Conservation (phyloP, 2,329 filamentous ascomycete genomes). For the Gnomoniopsis smithogilvyi region DNA sequence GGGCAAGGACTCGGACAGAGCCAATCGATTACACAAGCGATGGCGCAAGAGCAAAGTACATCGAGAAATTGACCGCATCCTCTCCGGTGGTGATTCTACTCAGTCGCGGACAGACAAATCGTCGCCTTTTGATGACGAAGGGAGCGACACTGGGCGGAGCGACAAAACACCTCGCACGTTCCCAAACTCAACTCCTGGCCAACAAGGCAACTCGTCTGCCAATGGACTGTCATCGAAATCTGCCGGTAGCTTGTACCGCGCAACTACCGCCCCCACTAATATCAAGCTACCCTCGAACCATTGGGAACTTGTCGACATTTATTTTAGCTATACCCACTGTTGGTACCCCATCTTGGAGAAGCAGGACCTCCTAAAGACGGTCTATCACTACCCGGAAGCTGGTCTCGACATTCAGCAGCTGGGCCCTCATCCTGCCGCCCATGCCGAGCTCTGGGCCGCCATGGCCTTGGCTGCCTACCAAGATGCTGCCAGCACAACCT, state of each 20-base stretch:
- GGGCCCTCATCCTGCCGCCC: slow-evolving; percentile 32
- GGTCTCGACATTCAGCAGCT: slow-evolving; percentile 24
- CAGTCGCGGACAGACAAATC: slow-evolving; percentile 28
- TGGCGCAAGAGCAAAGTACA: slow-evolving; percentile 64
- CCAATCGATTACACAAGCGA: slow-evolving; percentile 55
- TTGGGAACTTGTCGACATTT: slow-evolving; percentile 65
- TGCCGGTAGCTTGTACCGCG: background rate
- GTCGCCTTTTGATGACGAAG: slow-evolving; percentile 28
- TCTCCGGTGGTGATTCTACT: slow-evolving; percentile 44
- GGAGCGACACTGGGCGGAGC: slow-evolving; percentile 24
- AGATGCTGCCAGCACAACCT: slow-evolving; percentile 31
- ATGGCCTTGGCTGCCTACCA: slow-evolving; percentile 57
- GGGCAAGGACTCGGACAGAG: slow-evolving; percentile 48
- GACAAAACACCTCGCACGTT: slow-evolving; percentile 1
- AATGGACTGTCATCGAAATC: background rate
- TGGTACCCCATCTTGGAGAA: slow-evolving; percentile 75
- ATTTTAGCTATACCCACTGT: slow-evolving; percentile 71
- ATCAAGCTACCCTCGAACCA: slow-evolving; percentile 48
- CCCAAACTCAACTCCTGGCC: background rate
- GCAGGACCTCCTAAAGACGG: slow-evolving; percentile 53
- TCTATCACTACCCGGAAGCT: slow-evolving; percentile 37
- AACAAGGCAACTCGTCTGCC: background rate
- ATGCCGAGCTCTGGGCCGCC: slow-evolving; percentile 59
- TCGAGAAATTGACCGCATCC: slow-evolving; percentile 58
- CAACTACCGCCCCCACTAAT: background rate